Base-by-base conservation (phyloP, 2,329 filamentous ascomycete species). In the Sphaerostilbella broomeana region DNA sequence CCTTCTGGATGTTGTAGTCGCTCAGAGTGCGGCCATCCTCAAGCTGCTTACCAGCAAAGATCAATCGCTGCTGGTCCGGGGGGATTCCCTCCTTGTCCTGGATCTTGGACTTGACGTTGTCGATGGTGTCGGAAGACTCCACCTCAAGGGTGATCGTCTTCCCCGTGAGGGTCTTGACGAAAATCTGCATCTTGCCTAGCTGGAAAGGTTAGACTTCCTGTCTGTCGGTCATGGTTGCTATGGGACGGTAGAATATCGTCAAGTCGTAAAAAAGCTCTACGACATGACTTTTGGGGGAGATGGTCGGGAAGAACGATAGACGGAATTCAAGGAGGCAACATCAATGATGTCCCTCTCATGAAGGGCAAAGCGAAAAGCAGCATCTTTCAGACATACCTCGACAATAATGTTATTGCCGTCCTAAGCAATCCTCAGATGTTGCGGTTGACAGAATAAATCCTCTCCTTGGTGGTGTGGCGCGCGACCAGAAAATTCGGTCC, bases 1-100 rank as follows among this genome's bases (percentile, higher is more conserved):
- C 90, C 84, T 98, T 98, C 83, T 98, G 92, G 79, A 98, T 97
- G 84, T 97, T 98, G 86, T 98, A 98, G 77, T 98, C 92, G 65
- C 85, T 92, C 55, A 98, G 87, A 60, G 92, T 97, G 64, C 92
- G 90, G 70, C 92, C 92, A 65, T 98, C 92, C 77, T 97, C 92
- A 65, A 98, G 89, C 79, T 98, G 92, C 84, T 98, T 98, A 69
- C 92, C 92, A 63, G 92, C 92, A 73, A 97, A 98, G 81, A 98
- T 98, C 70, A 98, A 74, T 68, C 92, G 90, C 78, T 98, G 92
- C 72, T 97, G 92, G 77, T 97, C 92, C 34, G 92, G 90, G 65
- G 92, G 92, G 56, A 98, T 98, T 58, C 92, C 90, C 78, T 98
- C 92, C 86, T 97, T 98, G 82, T 97, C 92, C 87, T 82, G 74